Evolutionary conservation across 2,329 filamentous ascomycete genomes (phyloP).

Genomic region (Neonectria neomacrospora): DNA sequence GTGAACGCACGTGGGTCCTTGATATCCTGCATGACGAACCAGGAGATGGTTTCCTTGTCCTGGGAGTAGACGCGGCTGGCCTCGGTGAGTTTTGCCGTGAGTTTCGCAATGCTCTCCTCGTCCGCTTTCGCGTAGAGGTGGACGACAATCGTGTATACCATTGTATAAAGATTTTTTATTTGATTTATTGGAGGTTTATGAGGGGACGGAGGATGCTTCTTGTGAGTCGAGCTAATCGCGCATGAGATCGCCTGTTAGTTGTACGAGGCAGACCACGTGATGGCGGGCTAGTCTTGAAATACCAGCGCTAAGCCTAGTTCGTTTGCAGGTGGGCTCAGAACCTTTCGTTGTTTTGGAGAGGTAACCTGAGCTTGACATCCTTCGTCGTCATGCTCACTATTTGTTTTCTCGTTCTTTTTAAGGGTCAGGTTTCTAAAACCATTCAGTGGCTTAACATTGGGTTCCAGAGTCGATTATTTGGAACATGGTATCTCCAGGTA

Average conservation of each 20-base stretch:
- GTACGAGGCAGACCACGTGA: neutral
- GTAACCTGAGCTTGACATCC: neutral
- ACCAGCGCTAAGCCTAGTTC: neutral
- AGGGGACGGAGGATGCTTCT: neutral
- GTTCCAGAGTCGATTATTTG: neutral
- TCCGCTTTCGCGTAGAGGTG: conserved; percentile 77
- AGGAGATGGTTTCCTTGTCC: conserved; percentile 76
- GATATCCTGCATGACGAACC: conserved; percentile 83
- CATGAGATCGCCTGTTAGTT: neutral
- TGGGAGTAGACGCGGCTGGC: conserved; percentile 78
- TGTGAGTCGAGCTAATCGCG: neutral
- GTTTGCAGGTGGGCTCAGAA: neutral
- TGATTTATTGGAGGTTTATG: neutral
- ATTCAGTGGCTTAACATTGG: neutral
- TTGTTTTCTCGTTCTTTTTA: neutral
- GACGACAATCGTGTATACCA: conserved; percentile 77
- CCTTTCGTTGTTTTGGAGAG: neutral
- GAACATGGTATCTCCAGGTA: neutral
- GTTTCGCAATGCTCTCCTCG: conserved; percentile 70
- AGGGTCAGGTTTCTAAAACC: neutral
- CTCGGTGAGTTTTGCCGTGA: conserved; percentile 78
- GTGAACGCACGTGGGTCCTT: conserved; percentile 76
- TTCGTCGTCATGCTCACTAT: neutral
- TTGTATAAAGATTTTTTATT: conserved; percentile 48
- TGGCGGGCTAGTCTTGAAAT: neutral